Conservation (phyloP, 1,284 basidiomycete genomes). For the Leccinum cinnamomeum region DNA sequence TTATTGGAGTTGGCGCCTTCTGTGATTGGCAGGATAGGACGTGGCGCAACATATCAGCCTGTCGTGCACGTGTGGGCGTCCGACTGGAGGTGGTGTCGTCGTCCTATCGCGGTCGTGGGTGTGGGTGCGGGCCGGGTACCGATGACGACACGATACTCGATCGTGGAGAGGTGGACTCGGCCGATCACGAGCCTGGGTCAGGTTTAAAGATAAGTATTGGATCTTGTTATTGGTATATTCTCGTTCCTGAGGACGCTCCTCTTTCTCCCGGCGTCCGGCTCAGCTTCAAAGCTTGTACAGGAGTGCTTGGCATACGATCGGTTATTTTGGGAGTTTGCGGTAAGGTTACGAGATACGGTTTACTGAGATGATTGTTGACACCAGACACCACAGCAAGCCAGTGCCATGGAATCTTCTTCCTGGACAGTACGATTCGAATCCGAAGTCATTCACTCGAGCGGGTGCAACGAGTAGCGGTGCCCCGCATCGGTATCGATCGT, state of each 20-base stretch:
- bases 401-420: not conserved
- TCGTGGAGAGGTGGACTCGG: not conserved
- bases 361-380: not conserved
- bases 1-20: not conserved
- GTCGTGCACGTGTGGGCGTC: not conserved
- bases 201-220: not conserved
- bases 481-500: not conserved
- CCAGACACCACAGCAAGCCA: not conserved
- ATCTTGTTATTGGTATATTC: not conserved
- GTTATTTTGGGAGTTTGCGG: not conserved
- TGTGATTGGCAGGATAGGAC: not conserved
- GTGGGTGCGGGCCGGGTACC: not conserved
- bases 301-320: not conserved
- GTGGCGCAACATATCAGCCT: not conserved
- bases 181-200: not conserved
- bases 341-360: not conserved
- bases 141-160: not conserved
- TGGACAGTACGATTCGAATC: not conserved
- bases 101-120: not conserved
- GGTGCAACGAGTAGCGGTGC: not conserved
- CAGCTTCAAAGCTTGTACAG: not conserved
- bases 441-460: not conserved
- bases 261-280: not conserved
- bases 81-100: not conserved
- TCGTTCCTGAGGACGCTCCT: not conserved